Evolutionary conservation across 2,329 filamentous ascomycete genomes (phyloP).

Genomic region (Sclerotinia minor): DNA sequence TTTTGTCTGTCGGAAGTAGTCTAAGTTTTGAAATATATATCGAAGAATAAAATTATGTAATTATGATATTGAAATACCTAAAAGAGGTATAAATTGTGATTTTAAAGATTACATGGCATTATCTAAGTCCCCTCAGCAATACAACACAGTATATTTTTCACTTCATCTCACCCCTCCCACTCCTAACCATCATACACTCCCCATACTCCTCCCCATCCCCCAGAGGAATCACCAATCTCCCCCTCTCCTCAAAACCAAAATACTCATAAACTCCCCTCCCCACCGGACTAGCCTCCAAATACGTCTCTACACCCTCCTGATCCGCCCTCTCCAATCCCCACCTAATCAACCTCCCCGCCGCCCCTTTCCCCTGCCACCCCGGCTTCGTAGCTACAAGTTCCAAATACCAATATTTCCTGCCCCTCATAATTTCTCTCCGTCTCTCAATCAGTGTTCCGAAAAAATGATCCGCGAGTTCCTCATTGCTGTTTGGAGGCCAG

Average conservation of each 20-base stretch:
- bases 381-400: constrained; percentile 49
- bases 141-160: background rate
- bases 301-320: constrained; percentile 46
- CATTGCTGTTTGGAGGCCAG: constrained; percentile 47
- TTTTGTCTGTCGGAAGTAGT: too few relatives aligned
- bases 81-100: background rate
- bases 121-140: background rate
- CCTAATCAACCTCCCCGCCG: constrained; percentile 47
- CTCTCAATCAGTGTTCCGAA: constrained; percentile 44
- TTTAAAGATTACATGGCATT: background rate
- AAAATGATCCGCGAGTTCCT: constrained; percentile 44
- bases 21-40: background rate
- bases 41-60: too few relatives aligned
- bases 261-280: constrained; percentile 51
- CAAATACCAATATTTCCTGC: constrained; percentile 51
- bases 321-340: constrained; percentile 53
- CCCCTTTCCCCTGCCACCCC: constrained; percentile 50
- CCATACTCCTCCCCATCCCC: constrained; percentile 37
- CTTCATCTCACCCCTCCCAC: background rate
- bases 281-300: constrained; percentile 52
- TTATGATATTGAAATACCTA: background rate
- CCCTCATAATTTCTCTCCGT: constrained; percentile 45
- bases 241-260: constrained; percentile 49
- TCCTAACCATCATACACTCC: constrained; percentile 40
- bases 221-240: constrained; percentile 46